Conservation (phyloP, 805 yeast species). For the Starmerella davenportii region DNA sequence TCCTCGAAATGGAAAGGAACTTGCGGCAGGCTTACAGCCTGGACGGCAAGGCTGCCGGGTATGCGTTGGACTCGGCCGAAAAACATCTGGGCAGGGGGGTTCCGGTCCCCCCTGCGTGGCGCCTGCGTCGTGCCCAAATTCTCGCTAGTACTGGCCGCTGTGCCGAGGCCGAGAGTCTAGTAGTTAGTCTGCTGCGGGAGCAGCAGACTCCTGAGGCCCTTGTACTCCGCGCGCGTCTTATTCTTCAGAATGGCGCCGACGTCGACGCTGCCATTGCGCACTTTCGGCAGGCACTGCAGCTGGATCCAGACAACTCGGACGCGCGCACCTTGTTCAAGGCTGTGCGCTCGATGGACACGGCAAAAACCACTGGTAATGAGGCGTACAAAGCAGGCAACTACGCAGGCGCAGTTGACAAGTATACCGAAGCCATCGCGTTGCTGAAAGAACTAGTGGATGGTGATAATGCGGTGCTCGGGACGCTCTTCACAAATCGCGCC, state of each 20-base stretch:
- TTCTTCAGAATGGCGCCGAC: slow-evolving; percentile 25
- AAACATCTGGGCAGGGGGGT: slow-evolving; percentile 23
- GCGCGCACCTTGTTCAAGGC: slow-evolving; percentile 22
- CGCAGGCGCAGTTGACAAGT: slow-evolving; percentile 46
- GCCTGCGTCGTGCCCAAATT: slow-evolving; percentile 20
- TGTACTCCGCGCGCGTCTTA: slow-evolving; percentile 23
- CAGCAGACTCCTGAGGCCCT: slow-evolving; percentile 26
- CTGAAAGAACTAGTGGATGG: slow-evolving; percentile 36
- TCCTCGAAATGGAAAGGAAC: slow-evolving; percentile 25
- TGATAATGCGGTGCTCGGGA: slow-evolving; percentile 9
- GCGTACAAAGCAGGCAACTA: slow-evolving; percentile 49
- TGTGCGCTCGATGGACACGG: slow-evolving; percentile 22
- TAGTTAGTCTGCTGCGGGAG: slow-evolving; percentile 24
- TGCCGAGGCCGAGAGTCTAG: slow-evolving; percentile 25
- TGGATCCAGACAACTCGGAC: slow-evolving; percentile 25
- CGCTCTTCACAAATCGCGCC: slow-evolving; percentile 68
- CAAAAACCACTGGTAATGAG: slow-evolving; percentile 42
- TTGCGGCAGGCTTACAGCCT: slow-evolving; percentile 22
- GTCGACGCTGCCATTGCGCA: slow-evolving; percentile 24
- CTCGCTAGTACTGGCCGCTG: slow-evolving; percentile 18
- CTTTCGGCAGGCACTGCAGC: slow-evolving; percentile 25
- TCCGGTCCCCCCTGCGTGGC: slow-evolving; percentile 23
- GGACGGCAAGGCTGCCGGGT: slow-evolving; percentile 22
- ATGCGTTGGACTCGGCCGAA: slow-evolving; percentile 25
- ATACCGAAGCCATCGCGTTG: slow-evolving; percentile 56